A percentile compares a stretch with the other conserved stretches of the same genome.
Evolutionary conservation across 176 grass and related monocot genomes (phyloP).

Genomic region (Paspalum notatum): DNA sequence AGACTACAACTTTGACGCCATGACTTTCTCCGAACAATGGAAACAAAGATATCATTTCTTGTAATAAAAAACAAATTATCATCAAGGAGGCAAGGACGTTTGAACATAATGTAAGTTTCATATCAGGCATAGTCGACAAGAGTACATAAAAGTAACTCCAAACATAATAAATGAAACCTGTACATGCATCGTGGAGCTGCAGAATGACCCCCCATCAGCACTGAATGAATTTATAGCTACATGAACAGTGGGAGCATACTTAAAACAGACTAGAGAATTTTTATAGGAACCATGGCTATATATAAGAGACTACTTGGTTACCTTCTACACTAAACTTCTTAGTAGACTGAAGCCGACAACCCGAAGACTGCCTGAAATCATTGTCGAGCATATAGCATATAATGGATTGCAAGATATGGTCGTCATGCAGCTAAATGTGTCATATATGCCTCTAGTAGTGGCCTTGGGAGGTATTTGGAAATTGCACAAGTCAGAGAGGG

Average conservation of each 20-base stretch:
- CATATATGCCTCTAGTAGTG: neutral
- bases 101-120: too few relatives aligned
- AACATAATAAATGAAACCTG: neutral
- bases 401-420: neutral
- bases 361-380: neutral
- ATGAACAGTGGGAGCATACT: too few relatives aligned
- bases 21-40: too few relatives aligned
- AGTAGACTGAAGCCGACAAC: neutral
- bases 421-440: neutral
- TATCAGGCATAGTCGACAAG: too few relatives aligned
- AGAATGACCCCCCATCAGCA: too few relatives aligned
- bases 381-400: neutral
- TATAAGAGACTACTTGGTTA: neutral
- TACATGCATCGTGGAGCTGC: neutral
- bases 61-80: too few relatives aligned
- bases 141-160: neutral
- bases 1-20: too few relatives aligned
- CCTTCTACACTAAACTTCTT: neutral
- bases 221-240: neutral
- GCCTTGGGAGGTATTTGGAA: neutral
- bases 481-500: too few relatives aligned
- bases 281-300: too few relatives aligned
- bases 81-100: too few relatives aligned
- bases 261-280: too few relatives aligned
- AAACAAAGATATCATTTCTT: too few relatives aligned